Conservation (phyloP, 2,329 filamentous ascomycete genomes). For the Clonostachys chloroleuca region DNA sequence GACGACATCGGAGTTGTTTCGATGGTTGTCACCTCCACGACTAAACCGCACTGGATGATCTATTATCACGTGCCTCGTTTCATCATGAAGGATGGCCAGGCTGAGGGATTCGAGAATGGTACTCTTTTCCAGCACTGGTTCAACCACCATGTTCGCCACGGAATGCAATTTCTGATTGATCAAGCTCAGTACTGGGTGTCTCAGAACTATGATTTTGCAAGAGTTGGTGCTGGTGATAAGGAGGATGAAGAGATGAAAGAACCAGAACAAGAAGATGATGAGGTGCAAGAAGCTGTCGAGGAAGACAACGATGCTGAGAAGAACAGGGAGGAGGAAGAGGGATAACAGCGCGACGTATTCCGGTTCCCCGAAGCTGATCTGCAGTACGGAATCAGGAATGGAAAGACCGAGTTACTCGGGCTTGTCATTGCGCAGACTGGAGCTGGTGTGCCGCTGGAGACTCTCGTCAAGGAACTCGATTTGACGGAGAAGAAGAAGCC, state of each 20-base stretch:
- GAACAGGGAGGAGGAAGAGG: constrained; percentile 23
- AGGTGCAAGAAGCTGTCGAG: too few species aligned
- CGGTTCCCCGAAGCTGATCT: constrained; percentile 36
- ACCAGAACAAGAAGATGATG: too few species aligned
- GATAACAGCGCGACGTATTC: constrained; percentile 25
- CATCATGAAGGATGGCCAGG: constrained; percentile 16
- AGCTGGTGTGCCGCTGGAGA: constrained; percentile 63
- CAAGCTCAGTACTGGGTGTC: constrained; percentile 38
- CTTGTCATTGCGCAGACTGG: constrained; percentile 63
- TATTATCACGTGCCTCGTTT: constrained; percentile 23
- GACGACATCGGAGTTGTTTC: constrained; percentile 71
- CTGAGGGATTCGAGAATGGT: constrained; percentile 13
- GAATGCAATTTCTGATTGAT: constrained; percentile 54
- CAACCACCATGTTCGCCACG: constrained; percentile 43
- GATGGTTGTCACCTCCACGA: constrained; percentile 61
- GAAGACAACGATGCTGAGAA: background rate
- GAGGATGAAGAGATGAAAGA: too few species aligned
- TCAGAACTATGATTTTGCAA: constrained; percentile 22
- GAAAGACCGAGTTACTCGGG: constrained; percentile 52
- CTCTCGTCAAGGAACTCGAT: constrained; percentile 62
- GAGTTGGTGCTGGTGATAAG: constrained; percentile 17
- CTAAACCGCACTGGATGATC: constrained; percentile 51
- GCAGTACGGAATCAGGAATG: constrained; percentile 34
- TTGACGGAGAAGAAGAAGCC: constrained; percentile 60
- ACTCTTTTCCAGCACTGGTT: constrained; percentile 38